Base-by-base conservation (phyloP, 169 alveolate species). In the Plasmodium gonderi region DNA sequence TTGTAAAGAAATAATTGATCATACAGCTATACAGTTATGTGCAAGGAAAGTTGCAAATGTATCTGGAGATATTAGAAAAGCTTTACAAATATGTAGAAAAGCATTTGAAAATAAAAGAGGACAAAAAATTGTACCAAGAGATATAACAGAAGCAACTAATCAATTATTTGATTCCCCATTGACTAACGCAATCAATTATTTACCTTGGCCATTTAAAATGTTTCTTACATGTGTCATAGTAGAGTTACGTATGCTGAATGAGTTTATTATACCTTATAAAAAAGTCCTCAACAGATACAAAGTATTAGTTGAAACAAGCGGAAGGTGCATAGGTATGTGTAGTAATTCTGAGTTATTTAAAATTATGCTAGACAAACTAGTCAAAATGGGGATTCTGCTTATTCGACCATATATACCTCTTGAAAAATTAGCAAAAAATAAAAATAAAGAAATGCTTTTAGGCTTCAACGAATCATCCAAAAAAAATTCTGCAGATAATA, bases 41-140 rank as follows among this genome's bases (percentile, higher is more conserved):
- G 98, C 98, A 29, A 69, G 97, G 49, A 95, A 96, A 76, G 97
- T 96, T 1, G 96, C 97, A 31, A 96, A 96, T 64, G 95, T 94
- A 65, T 92, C 95, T 47, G 98, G 98, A 3, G 98, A 96, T 54
- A 91, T 96, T 75, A 79, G 98, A 67, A 92, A 95, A 65, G 98
- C 98, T 44, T 82, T 96, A 87, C 97, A 96, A 54, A 95, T 96
- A 45, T 96, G 97, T 38, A 87, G 95, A 36, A 82, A 92, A 44
- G 97, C 97, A 5, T 60, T 95, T 47, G 94, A 94, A 60, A 80
- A 91, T 40, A 94, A 92, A 14, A 72, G 92, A 29, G 96, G 96
- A 1, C 77, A 93, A 8, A 96, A 95, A 74, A 95, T 75, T 11
- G 80, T 85, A 26, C 93, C 95, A 6, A 90, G 95, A 38, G 96